A percentile compares a stretch with the other conserved stretches of the same genome.
Conservation (phyloP, 1,139 yeast species). For the Candida tropicalis region DNA sequence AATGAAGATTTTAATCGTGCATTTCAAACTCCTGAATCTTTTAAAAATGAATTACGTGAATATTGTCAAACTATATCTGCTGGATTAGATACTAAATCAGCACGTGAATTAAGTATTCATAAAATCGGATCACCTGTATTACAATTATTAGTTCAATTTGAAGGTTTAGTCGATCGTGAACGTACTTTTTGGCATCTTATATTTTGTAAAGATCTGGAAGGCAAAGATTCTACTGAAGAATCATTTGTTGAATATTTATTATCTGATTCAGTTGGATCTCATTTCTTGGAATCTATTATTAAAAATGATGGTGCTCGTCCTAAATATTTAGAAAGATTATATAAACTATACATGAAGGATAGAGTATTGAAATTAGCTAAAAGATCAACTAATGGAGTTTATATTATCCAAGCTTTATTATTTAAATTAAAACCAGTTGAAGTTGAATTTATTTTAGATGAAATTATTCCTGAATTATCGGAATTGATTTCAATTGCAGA, state of each 20-base stretch:
- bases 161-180: conserved; percentile 74
- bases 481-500: conserved; percentile 54
- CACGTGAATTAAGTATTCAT: conserved; percentile 77
- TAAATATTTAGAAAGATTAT: conserved; percentile 71
- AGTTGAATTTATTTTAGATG: conserved; percentile 66
- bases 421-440: conserved; percentile 61
- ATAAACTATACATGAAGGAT: conserved; percentile 70
- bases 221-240: conserved; percentile 65
- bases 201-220: conserved; percentile 47
- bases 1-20: conserved; percentile 65
- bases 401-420: conserved; percentile 72
- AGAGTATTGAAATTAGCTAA: conserved; percentile 71
- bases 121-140: conserved; percentile 86
- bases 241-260: conserved; percentile 82
- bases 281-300: conserved; percentile 76
- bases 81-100: conserved; percentile 45
- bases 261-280: conserved; percentile 89
- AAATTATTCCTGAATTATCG: conserved; percentile 67
- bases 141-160: conserved; percentile 79
- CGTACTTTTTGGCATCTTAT: conserved; percentile 65
- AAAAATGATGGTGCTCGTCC: conserved; percentile 63
- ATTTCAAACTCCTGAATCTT: conserved; percentile 73
- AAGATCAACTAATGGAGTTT: conserved; percentile 81
- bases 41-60: conserved; percentile 61
- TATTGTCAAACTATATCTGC: conserved; percentile 40